These are phyloP conservation scores for Pyrus hybrid DNA, from an alignment of 331 rosid genomes.

Conservation along the genomic window DNA sequence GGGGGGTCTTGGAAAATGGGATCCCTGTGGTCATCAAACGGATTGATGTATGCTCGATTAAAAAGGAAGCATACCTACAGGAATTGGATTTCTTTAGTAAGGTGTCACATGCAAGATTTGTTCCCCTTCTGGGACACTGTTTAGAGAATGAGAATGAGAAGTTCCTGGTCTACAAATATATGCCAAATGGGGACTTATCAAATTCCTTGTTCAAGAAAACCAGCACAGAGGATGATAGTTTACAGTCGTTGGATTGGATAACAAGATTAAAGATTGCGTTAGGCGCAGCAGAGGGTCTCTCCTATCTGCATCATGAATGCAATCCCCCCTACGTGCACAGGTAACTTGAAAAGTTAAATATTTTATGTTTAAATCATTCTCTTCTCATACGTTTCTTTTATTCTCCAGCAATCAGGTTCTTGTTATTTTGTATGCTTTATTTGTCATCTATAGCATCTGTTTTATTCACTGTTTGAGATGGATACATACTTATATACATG, in stretches of 20 bases:
- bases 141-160: slow-evolving; percentile 79
- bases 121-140: slow-evolving; percentile 79
- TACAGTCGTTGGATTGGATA: slow-evolving; percentile 92
- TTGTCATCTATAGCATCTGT: not conserved
- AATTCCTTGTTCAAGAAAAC: slow-evolving; percentile 53
- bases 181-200: slow-evolving; percentile 85
- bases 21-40: slow-evolving; percentile 56
- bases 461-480: not conserved
- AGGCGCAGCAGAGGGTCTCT: slow-evolving; percentile 89
- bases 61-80: slow-evolving; percentile 45
- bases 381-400: not conserved
- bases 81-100: slow-evolving; percentile 78
- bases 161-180: slow-evolving; percentile 64
- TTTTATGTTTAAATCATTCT: not conserved
- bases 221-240: slow-evolving; percentile 45
- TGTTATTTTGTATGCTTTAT: not conserved
- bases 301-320: slow-evolving; percentile 82
- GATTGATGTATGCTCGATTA: slow-evolving; percentile 41
- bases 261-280: slow-evolving; percentile 88
- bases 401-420: not conserved
- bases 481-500: not conserved
- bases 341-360: slow-evolving; percentile 29
- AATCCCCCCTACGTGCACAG: slow-evolving; percentile 87
- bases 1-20: slow-evolving; percentile 73
- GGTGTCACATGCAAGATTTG: slow-evolving; percentile 62